These are phyloP conservation scores for Phaeotremella fagi DNA, from an alignment of 768 basidiomycete genomes.

Conservation along the genomic window DNA sequence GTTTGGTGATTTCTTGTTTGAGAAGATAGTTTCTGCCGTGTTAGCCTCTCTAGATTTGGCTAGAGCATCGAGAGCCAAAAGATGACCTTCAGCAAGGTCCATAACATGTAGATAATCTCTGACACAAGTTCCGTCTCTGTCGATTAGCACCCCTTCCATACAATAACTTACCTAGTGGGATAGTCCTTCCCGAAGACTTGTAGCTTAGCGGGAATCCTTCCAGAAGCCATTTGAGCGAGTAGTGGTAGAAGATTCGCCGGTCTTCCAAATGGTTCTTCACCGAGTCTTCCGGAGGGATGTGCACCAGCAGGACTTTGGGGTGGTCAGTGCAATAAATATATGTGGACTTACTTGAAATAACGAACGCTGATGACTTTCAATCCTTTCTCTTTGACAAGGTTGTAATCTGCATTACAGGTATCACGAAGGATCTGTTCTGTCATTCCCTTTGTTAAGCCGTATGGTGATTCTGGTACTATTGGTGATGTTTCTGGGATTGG, in stretches of 20 bases:
- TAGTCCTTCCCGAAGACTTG: conserved; percentile 97
- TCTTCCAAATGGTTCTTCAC: conserved; percentile 92
- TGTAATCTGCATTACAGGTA: conserved; percentile 53
- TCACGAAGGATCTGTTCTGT: conserved; percentile 84
- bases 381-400: conserved; percentile 6
- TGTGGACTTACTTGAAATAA: conserved; percentile 72
- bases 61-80: conserved; percentile 83
- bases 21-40: conserved; percentile 57
- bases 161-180: conserved; percentile 67
- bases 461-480: conserved; percentile 81
- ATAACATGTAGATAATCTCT: conserved; percentile 71
- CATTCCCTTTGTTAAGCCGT: conserved; percentile 94
- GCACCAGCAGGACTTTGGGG: conserved; percentile 86
- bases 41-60: conserved; percentile 55
- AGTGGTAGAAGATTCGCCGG: conserved; percentile 92
- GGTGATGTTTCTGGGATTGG: conserved; percentile 92
- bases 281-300: conserved; percentile 88
- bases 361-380: conserved; percentile 68
- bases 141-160: background rate
- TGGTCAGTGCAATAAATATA: background rate
- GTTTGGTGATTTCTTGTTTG: conserved; percentile 52
- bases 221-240: conserved; percentile 89
- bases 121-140: conserved; percentile 93
- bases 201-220: conserved; percentile 63
- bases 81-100: conserved; percentile 90